Evolutionary conservation across 179 eudicot genomes (phyloP), one percentile per base, ranked within the genome.

Genomic region (Amaranthus tricolor): DNA sequence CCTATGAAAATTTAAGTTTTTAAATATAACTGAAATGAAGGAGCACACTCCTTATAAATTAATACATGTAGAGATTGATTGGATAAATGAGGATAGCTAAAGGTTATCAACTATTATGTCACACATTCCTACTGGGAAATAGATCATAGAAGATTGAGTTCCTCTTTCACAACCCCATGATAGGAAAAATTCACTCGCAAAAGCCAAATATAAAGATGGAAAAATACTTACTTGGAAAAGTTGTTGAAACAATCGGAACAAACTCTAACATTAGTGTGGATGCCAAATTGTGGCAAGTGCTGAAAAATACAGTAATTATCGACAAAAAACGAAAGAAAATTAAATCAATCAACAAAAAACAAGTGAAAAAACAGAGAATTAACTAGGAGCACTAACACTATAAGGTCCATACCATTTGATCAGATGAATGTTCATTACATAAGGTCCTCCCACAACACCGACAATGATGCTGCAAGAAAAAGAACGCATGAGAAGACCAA

Each of bases 361-460:
- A 16, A 24, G 9, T 51, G 20, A 57, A 48, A 45, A 10, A 51
- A 53, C 45, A 50, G 15, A n/a, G 0, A 71, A 11, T 7, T n/a
- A 62, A 48, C 9, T 20, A 63, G 31, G 50, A 62, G n/a, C 6
- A 31, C 14, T 59, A 48, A 71, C 48, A 55, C 54, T 51, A 61
- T 40, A 43, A 54, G 40, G 66, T 62, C 66, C 84, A 52, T 89
- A 90, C 98, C 98, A 88, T 89, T 66, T 89, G 96, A 85, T 81
- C 73, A 8, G 97, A 84, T 53, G 98, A 93, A 78, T 93, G 98
- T 64, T 93, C 97, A 71, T 87, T 84, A 76, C 98, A 93, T 24
- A 93, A 81, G n/a, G 97, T 89, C 79, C 92, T 87, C 79, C 97
- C 98, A 84, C 97, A 93, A 74, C 95, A 83, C 43, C 97, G 88